A percentile compares a stretch with the other conserved stretches of the same genome.
These are phyloP conservation scores for Piper betle DNA, from an alignment of 164 flowering plant genomes.

Conservation along the genomic window DNA sequence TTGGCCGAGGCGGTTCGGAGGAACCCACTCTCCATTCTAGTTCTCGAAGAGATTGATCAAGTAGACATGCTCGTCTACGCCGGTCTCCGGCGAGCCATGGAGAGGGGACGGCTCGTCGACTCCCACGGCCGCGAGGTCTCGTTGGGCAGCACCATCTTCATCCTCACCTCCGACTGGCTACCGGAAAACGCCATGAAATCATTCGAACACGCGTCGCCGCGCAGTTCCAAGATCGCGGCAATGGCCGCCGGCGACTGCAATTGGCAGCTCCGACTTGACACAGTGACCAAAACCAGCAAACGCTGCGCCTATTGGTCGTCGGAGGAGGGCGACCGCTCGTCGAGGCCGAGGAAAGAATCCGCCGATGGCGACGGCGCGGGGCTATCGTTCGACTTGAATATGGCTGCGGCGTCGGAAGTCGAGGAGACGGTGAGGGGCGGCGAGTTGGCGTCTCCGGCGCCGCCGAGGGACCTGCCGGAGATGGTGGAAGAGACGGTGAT, in stretches of 20 bases:
- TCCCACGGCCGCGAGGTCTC: slow-evolving; percentile 85
- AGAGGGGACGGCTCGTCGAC: slow-evolving; percentile 69
- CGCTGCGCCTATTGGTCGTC: slow-evolving; percentile 48
- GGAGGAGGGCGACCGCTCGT: slow-evolving; percentile 19
- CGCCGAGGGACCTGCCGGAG: slow-evolving; percentile 29
- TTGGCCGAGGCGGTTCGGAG: slow-evolving; percentile 70
- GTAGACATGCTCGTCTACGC: slow-evolving; percentile 62
- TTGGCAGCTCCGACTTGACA: slow-evolving; percentile 50
- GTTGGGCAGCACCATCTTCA: slow-evolving; percentile 66
- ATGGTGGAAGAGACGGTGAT: slow-evolving; percentile 46
- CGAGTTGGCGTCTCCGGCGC: neutral
- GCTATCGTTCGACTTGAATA: slow-evolving; percentile 61
- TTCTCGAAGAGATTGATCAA: slow-evolving; percentile 72
- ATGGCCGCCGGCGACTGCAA: slow-evolving; percentile 25
- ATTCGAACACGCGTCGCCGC: slow-evolving; percentile 8
- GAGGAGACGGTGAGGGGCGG: slow-evolving; percentile 27
- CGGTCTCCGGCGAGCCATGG: slow-evolving; percentile 72
- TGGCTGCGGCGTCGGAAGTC: slow-evolving; percentile 62
- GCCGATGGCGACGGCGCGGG: slow-evolving; percentile 12
- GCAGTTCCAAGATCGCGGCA: slow-evolving; percentile 38
- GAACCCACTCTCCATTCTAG: slow-evolving; percentile 65
- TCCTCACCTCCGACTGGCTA: slow-evolving; percentile 59
- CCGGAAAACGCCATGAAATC: slow-evolving; percentile 25
- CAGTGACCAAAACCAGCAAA: slow-evolving; percentile 30
- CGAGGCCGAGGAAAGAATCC: slow-evolving; percentile 37